Evolutionary conservation across 1,139 yeast species (phyloP), one percentile per base, ranked within the genome.

Genomic region (Sporopachydermia cereana): DNA sequence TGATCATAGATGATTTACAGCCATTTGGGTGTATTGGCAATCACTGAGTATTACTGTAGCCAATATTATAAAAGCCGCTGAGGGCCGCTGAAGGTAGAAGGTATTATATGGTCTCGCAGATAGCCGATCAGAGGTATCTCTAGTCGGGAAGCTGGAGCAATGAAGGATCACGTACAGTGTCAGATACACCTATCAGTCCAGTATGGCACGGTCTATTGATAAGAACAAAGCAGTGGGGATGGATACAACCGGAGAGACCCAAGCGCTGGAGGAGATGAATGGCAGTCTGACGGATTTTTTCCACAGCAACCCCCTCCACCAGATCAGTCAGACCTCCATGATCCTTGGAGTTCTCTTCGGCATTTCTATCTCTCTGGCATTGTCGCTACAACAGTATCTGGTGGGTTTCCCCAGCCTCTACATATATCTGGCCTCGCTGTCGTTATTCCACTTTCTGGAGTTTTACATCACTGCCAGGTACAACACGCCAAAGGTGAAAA

Each of bases 381-480:
- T 34, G 12, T 12, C 9, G 20, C 39, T 34, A 5, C 39, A 16
- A 21, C 12, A 5, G 5, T 34, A 16, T 20, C 18, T 34, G 12
- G 9, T n/a, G 7, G 17, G 9, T 7, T 34, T 16, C 39, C 39
- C 39, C 17, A 16, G 20, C 17, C 5, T 34, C 39, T 34, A 16
- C 4, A 24, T 75, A 1, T 88, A 82, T 58, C 51, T 82, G 20
- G 58, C 71, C 20, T 62, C 72, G 3, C 60, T 84, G 20, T 62
- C 80, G 1, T 22, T 71, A 0, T 91, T 91, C 64, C 97, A 91
- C 60, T 72, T 84, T 54, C 59, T 86, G 27, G 98, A 91, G 62
- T 91, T 81, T 60, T 73, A 74, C 55, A 72, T 77, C 44, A 91
- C 98, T 0, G 86, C 94, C 1, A 61, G 68, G 43, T 86, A 70